A percentile compares a stretch with the other conserved stretches of the same genome.
Evolutionary conservation across 768 basidiomycete genomes (phyloP).

Genomic region (Leccinum obscurum): DNA sequence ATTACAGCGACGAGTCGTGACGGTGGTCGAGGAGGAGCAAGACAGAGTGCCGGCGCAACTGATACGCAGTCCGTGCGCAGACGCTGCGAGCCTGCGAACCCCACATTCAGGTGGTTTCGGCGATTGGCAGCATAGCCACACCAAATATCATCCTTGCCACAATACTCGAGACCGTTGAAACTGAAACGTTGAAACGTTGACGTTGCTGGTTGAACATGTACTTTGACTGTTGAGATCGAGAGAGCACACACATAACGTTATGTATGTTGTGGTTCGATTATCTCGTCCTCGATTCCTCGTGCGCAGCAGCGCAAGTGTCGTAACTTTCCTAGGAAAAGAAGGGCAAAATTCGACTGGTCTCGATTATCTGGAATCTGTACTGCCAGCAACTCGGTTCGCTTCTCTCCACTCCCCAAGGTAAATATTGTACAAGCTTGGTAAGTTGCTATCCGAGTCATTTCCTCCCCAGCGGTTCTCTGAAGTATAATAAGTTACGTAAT

Average conservation of each 20-base stretch:
- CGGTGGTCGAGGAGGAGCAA: neutral
- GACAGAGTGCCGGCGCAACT: neutral
- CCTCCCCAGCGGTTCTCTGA: neutral
- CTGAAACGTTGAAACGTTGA: too few relatives aligned
- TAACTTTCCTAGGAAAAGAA: neutral
- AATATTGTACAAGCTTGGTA: neutral
- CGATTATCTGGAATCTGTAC: neutral
- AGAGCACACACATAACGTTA: neutral
- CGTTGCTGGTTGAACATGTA: neutral
- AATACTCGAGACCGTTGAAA: too few relatives aligned
- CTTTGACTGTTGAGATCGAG: neutral
- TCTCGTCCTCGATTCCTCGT: neutral
- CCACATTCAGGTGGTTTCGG: slow-evolving; percentile 16
- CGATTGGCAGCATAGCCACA: slow-evolving; percentile 27
- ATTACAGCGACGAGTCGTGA: slow-evolving; percentile 1
- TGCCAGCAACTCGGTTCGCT: neutral
- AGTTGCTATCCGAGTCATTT: neutral
- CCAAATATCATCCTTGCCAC: neutral
- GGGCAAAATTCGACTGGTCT: neutral
- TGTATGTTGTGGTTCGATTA: neutral
- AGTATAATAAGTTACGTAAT: slow-evolving; percentile 8
- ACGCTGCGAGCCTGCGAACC: neutral
- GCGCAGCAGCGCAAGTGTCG: neutral
- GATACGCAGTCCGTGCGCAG: slow-evolving; percentile 10
- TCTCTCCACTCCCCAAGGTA: neutral